Evolutionary conservation across 306 rosid genomes (phyloP).

Genomic region (Trifolium pratense): DNA sequence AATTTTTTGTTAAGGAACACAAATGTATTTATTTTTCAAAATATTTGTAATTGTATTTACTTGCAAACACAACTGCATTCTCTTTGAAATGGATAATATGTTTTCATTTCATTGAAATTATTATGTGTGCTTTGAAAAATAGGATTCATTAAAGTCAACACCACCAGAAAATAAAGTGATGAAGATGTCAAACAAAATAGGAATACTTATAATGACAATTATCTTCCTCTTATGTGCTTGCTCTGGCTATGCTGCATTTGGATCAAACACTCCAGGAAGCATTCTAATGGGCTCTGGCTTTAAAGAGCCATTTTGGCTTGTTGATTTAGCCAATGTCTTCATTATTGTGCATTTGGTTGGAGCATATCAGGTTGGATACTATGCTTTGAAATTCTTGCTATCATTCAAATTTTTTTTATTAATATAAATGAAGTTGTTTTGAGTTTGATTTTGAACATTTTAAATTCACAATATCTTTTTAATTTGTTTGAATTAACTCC

Average conservation of each 20-base stretch:
- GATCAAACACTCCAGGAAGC: slow-evolving; percentile 57
- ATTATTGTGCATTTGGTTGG: slow-evolving; percentile 64
- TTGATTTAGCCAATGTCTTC: slow-evolving; percentile 58
- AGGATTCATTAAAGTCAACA: slow-evolving; percentile 67
- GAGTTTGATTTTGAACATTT: too few species aligned
- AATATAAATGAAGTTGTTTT: too few species aligned
- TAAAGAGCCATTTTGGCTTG: slow-evolving; percentile 61
- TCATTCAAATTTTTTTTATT: too few species aligned
- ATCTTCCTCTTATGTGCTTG: slow-evolving; percentile 49
- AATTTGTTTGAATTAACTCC: too few species aligned
- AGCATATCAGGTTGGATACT: slow-evolving; percentile 62
- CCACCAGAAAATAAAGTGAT: slow-evolving; percentile 72
- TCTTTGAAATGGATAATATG: neutral
- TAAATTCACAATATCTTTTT: too few species aligned
- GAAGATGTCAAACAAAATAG: slow-evolving; percentile 59
- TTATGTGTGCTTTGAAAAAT: slow-evolving; percentile 4
- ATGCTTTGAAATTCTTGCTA: neutral
- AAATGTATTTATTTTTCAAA: too few species aligned
- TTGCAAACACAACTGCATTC: neutral
- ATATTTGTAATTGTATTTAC: neutral
- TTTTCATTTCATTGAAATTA: neutral
- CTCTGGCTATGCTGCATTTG: slow-evolving; percentile 69
- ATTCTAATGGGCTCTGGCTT: slow-evolving; percentile 64
- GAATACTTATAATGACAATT: slow-evolving; percentile 48
- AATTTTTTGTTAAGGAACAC: too few species aligned